These are phyloP conservation scores for Vitis rotundifolia DNA, from an alignment of 164 flowering plant species.

Conservation along the genomic window DNA sequence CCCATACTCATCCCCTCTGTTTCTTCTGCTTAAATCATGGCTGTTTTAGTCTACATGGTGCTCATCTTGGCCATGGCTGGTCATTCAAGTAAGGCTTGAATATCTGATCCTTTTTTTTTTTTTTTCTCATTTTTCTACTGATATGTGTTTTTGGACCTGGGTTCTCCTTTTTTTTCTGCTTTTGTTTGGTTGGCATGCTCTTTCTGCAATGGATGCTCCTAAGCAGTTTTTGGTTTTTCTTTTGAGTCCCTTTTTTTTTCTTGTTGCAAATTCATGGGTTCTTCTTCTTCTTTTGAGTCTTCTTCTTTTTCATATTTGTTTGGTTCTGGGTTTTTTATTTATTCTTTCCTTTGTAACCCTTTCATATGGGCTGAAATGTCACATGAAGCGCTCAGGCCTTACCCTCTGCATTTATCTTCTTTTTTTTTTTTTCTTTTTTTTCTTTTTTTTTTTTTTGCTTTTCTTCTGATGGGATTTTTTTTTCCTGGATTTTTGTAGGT, in stretches of 20 bases:
- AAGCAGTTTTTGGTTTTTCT: background rate
- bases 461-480: background rate
- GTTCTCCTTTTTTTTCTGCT: background rate
- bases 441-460: background rate
- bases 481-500: constrained; percentile 13
- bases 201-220: background rate
- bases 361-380: too few species aligned
- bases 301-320: too few species aligned
- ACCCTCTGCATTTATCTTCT: background rate
- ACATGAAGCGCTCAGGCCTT: background rate
- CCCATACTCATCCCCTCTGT: background rate
- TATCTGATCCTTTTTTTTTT: background rate
- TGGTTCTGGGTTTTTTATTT: background rate
- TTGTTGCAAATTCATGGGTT: background rate
- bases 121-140: background rate
- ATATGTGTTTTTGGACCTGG: background rate
- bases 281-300: background rate
- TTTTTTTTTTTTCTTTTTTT: background rate
- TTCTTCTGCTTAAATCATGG: constrained; percentile 23
- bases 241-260: background rate
- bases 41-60: constrained; percentile 28
- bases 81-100: constrained; percentile 33
- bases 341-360: too few species aligned
- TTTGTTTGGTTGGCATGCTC: background rate
- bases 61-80: constrained; percentile 42